These are phyloP conservation scores for Rutstroemia sydowiana DNA, from an alignment of 2,329 filamentous ascomycete genomes.

Conservation along the genomic window DNA sequence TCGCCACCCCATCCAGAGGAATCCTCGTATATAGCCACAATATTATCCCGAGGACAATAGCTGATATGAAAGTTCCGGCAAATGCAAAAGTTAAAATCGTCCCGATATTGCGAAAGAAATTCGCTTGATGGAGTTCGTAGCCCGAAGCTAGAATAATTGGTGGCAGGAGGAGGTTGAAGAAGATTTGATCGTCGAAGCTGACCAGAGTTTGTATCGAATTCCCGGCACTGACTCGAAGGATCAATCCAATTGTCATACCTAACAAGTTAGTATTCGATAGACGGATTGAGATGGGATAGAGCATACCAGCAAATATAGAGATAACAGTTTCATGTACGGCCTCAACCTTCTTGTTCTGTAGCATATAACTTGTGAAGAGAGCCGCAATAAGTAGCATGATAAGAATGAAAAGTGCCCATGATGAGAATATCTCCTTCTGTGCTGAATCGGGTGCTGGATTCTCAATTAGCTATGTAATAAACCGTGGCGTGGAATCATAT, in stretches of 20 bases:
- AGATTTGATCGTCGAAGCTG: conserved; percentile 98
- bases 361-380: conserved; percentile 92
- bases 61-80: conserved; percentile 92
- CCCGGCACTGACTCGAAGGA: conserved; percentile 73
- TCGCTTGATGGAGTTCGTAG: conserved; percentile 95
- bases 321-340: conserved; percentile 97
- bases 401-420: conserved; percentile 95
- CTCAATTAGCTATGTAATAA: conserved; percentile 22
- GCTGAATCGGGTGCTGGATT: conserved; percentile 63
- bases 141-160: conserved; percentile 96
- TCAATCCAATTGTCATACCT: conserved; percentile 93
- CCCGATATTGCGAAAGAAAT: conserved; percentile 98
- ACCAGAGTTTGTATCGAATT: conserved; percentile 84
- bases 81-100: conserved; percentile 97
- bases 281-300: not conserved
- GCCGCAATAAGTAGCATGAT: conserved; percentile 90
- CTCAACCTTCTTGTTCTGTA: conserved; percentile 95
- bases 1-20: conserved; percentile 74
- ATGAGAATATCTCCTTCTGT: conserved; percentile 89
- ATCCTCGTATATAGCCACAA: conserved; percentile 85
- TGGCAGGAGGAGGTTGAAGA: conserved; percentile 97
- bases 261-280: not conserved
- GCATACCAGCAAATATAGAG: conserved; percentile 84
- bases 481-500: not conserved
- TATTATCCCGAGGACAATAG: conserved; percentile 84